These are phyloP conservation scores for Sporobolomyces roseus DNA, from an alignment of 768 basidiomycete genomes.

Conservation along the genomic window DNA sequence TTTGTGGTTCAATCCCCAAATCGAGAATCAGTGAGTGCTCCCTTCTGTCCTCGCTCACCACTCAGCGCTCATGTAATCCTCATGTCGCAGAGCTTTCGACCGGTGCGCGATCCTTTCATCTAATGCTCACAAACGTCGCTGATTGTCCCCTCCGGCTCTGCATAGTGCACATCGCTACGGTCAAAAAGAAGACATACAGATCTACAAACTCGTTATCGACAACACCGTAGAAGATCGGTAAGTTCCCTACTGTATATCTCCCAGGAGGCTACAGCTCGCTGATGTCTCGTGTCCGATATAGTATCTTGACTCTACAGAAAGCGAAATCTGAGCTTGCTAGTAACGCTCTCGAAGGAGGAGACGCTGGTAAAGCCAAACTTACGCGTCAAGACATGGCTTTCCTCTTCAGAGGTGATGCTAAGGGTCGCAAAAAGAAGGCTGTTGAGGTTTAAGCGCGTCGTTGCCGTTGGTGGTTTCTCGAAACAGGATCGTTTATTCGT, in stretches of 20 bases:
- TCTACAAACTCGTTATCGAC: slow-evolving; percentile 62
- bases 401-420: slow-evolving; percentile 20
- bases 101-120: background rate
- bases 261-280: background rate
- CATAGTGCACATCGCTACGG: slow-evolving; percentile 56
- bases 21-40: slow-evolving; percentile 31
- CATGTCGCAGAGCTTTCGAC: slow-evolving; percentile 50
- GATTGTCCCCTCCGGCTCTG: background rate
- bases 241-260: background rate
- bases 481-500: background rate
- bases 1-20: slow-evolving; percentile 47
- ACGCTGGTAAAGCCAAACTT: slow-evolving; percentile 71
- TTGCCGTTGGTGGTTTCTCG: background rate
- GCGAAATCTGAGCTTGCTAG: slow-evolving; percentile 77
- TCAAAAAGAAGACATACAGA: slow-evolving; percentile 62
- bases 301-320: slow-evolving; percentile 83
- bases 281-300: slow-evolving; percentile 68
- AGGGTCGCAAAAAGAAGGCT: background rate
- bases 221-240: slow-evolving; percentile 38
- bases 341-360: slow-evolving; percentile 80
- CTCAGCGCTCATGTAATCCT: slow-evolving; percentile 87
- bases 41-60: slow-evolving; percentile 43
- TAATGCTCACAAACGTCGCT: background rate
- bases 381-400: slow-evolving; percentile 60
- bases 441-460: background rate